Base-by-base conservation (phyloP, 208 protist species). In the Wallacemonas sp. region DNA sequence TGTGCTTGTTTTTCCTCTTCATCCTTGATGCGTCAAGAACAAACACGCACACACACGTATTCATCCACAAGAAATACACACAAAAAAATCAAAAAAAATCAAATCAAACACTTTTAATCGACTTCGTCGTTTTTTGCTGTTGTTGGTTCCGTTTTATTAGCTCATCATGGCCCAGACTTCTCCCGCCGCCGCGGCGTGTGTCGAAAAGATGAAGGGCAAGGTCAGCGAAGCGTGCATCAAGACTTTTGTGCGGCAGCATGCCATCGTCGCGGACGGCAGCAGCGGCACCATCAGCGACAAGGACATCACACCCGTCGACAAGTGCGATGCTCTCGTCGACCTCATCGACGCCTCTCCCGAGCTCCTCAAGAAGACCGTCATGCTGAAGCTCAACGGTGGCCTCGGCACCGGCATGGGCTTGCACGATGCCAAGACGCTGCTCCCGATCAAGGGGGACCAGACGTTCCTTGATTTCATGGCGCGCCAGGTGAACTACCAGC, bases 401-500 rank as follows among this genome's bases (percentile, higher is more conserved):
- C 87, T 99, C 12, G 95, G 95, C 44, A 97, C 94, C 2, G 76
- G 88, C 55, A 97, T 98, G 93, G 92, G 91, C 7, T 74, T 95
- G 31, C 61, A 83, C 59, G 81, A 84, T n/a, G 79, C 92, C 59
- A 98, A 98, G 71, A 84, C 78, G 49, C 80, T 98, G 22, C 96
- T 99, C 65, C 75, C 87, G 41, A 95, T 99, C 25, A 90, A 93
- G 65, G 82, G 90, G 45, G 87, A 86, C 5, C 79, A 97, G 61
- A 99, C 91, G 11, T 99, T 99, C 72, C 87, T 99, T 2, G 98
- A 99, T 70, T 81, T 99, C 29, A 99, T 92, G 36, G 84, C 98
- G 10, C 64, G 91, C 65, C 98, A 99, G 77, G 67, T 97, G 33
- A 71, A 93, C 76, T 81, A 91, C 72, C 70, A 99, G 36, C 98